Evolutionary conservation across 2,329 filamentous ascomycete species (phyloP).

Genomic region (Xylaria digitata): DNA sequence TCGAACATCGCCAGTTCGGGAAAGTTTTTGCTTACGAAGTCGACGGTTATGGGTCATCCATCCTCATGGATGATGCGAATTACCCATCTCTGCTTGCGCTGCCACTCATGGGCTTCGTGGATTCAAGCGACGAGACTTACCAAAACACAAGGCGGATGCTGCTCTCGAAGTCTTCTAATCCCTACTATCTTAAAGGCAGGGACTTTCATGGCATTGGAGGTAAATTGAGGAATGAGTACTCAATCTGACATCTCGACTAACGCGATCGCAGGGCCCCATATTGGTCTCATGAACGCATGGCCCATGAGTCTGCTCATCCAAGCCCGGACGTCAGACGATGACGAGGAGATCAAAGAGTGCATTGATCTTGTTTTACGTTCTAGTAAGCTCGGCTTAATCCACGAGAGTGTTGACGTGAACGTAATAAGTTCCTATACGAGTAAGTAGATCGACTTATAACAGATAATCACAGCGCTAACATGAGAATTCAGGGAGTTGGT

Average conservation of each 20-base stretch:
- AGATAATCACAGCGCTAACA: conserved; percentile 30
- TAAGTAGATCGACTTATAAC: conserved; percentile 51
- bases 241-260: conserved; percentile 35
- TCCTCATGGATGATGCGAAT: conserved; percentile 92
- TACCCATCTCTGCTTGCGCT: conserved; percentile 83
- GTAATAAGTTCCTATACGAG: conserved; percentile 75
- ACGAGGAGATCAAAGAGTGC: conserved; percentile 81
- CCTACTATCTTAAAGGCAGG: conserved; percentile 83
- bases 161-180: conserved; percentile 80
- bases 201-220: conserved; percentile 91
- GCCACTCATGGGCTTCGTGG: conserved; percentile 81
- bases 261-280: conserved; percentile 64
- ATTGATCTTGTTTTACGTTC: conserved; percentile 80
- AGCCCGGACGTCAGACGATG: conserved; percentile 86
- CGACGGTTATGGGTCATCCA: conserved; percentile 83
- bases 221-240: conserved; percentile 51
- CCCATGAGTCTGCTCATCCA: conserved; percentile 95
- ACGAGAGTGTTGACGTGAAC: conserved; percentile 92
- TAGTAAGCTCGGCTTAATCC: conserved; percentile 81
- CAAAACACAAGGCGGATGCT: conserved; percentile 86
- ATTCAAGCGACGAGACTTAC: conserved; percentile 75
- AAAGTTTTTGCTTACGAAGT: conserved; percentile 89
- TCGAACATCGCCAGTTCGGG: conserved; percentile 79
- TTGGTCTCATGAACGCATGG: conserved; percentile 92
- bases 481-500: conserved; percentile 77